Evolutionary conservation across 768 basidiomycete species (phyloP).

Genomic region (Lenzites betulinus): DNA sequence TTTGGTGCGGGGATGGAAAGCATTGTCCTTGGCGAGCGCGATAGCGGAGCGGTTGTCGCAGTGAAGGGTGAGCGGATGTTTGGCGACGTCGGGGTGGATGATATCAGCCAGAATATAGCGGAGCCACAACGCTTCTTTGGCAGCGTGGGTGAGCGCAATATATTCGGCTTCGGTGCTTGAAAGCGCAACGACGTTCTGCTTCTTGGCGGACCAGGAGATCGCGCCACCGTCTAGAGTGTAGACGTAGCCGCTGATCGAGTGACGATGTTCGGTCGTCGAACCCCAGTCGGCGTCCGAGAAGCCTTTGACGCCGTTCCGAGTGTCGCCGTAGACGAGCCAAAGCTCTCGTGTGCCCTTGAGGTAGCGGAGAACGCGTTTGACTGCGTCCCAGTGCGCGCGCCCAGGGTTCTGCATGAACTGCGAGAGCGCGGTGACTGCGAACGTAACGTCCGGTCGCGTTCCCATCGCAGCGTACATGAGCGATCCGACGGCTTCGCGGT

Average conservation of each 20-base stretch:
- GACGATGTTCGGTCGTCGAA: neutral
- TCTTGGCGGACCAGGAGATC: slow-evolving; percentile 43
- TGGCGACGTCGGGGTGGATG: neutral
- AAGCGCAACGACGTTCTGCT: slow-evolving; percentile 39
- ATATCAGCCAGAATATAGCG: slow-evolving; percentile 5
- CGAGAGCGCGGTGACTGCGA: slow-evolving; percentile 22
- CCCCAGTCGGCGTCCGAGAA: slow-evolving; percentile 20
- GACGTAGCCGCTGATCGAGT: slow-evolving; percentile 33
- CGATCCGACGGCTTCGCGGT: slow-evolving; percentile 28
- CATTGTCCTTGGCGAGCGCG: slow-evolving; percentile 11
- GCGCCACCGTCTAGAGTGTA: slow-evolving; percentile 37
- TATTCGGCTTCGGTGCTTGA: slow-evolving; percentile 45
- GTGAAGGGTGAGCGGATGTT: neutral
- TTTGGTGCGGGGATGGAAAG: slow-evolving; percentile 24
- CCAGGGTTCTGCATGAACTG: slow-evolving; percentile 28
- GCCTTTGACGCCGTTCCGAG: slow-evolving; percentile 10
- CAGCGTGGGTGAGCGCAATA: slow-evolving; percentile 35
- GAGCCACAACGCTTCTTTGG: slow-evolving; percentile 41
- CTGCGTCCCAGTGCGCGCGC: slow-evolving; percentile 25
- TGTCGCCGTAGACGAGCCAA: slow-evolving; percentile 15
- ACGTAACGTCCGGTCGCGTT: slow-evolving; percentile 36
- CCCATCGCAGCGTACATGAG: slow-evolving; percentile 32
- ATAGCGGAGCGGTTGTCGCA: slow-evolving; percentile 17
- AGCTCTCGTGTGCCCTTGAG: slow-evolving; percentile 23
- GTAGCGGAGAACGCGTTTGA: slow-evolving; percentile 28